Evolutionary conservation across 2,329 filamentous ascomycete species (phyloP).

Genomic region (Nemania sp.): DNA sequence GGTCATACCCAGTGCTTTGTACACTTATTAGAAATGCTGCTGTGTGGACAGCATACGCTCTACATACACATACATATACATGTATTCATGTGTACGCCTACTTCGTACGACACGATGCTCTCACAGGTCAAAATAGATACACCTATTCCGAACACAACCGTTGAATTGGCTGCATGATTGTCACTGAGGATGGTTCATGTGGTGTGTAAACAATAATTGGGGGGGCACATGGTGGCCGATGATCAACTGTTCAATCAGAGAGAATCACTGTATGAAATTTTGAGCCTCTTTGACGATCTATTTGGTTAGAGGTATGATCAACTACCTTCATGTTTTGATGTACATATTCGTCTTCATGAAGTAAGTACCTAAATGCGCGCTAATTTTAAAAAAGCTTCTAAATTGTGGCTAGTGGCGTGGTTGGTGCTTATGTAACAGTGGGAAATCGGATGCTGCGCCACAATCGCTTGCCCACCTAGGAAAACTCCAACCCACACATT

Average conservation of each 20-base stretch:
- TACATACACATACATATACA: background rate
- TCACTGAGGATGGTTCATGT: background rate
- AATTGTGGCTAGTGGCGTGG: slow-evolving; percentile 23
- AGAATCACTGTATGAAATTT: background rate
- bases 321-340: background rate
- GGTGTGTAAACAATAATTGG: background rate
- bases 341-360: background rate
- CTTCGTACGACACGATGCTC: background rate
- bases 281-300: background rate
- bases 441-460: slow-evolving; percentile 20
- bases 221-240: too few relatives aligned
- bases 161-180: background rate
- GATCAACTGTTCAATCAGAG: too few relatives aligned
- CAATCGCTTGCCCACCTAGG: slow-evolving; percentile 33
- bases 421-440: slow-evolving; percentile 15
- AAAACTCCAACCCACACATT: slow-evolving; percentile 37
- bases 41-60: slow-evolving; percentile 11
- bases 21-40: slow-evolving; percentile 2
- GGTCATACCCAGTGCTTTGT: slow-evolving; percentile 14
- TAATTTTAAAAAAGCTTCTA: background rate
- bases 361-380: background rate
- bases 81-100: background rate
- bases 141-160: background rate
- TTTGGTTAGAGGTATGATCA: background rate
- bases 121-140: background rate